Evolutionary conservation across 257 asterid genomes (phyloP), one percentile per base, ranked within the genome.

Genomic region (Nicotiana knightiana): DNA sequence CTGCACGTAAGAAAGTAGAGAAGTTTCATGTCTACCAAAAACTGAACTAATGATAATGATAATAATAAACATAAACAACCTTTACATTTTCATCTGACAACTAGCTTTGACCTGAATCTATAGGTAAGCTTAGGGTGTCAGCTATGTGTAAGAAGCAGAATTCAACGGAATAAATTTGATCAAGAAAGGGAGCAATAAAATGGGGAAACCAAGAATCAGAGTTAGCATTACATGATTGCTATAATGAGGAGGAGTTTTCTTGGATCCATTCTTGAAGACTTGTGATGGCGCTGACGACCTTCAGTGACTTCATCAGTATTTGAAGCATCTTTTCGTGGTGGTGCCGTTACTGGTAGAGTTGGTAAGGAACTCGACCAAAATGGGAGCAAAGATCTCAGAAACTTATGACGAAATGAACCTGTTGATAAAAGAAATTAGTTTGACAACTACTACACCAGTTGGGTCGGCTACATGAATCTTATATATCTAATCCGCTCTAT

Each of bases 351-450:
- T 33, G 98, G 99, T 84, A 96, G 89, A 75, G 91, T 91, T 57
- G 99, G 97, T 86, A 91, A 88, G 77, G 97, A 86, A 86, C 95
- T 94, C 58, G 97, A 94, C 98, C 98, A 96, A 88, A 96, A 96
- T 51, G 99, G 99, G 79, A 96, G 89, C 87, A 96, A 84, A 33
- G 97, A 92, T 85, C 95, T 89, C 21, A 96, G 88, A 85, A 94
- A 81, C 91, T 96, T 96, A 63, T 92, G 92, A 33, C 93, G 95
- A 64, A 96, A 68, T 68, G 97, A 65, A 83, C 99, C 99, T 93
- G 84, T 51, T 81, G 83, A 67, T 59, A 67, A 84, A 64, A 83
- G 48, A 89, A 77, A 58, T 80, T 66, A 84, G 85, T 79, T 81
- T 55, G 46, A 75, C 73, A 75, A 48, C 9, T 3, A 48, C 62